Evolutionary conservation across 305 asterid species (phyloP), one percentile per base, ranked within the genome.

Genomic region (Coffea humblotiana): DNA sequence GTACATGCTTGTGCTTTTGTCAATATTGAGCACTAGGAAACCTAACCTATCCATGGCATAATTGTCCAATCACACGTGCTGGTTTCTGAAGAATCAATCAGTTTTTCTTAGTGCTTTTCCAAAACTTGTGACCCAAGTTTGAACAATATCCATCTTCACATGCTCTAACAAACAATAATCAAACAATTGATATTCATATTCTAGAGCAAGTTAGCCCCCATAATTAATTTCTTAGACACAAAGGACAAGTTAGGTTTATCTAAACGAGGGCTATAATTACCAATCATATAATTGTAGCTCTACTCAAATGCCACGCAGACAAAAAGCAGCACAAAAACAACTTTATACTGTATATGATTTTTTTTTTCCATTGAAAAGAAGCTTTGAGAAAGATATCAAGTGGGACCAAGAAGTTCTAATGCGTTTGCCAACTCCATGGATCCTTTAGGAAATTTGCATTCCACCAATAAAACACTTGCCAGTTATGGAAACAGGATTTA

Each of bases 1-100:
- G 67, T 54, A 7, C 19, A 71, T 79, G 68, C 76, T 83, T 77
- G 78, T 76, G 72, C 82, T 69, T 80, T 79, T 49, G 78, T 76
- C 84, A 77, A 79, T 32, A 47, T 68, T 72, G 70, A 71, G 73
- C 75, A 77, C 69, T 72, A 67, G 16, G 25, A 47, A 25, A 29
- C 45, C 47, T 67, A 72, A 27, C 43, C 67, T 10, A 0, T 13
- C 23, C 35, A 65, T 67, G 71, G 68, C 60, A 83, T 70, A 73
- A 80, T 83, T 80, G 68, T 40, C 65, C 25, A 40, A 74, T 73
- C 75, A 80, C 86, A 88, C 74, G 72, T 83, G 87, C n/a, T 75
- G 85, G 85, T 61, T 72, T 6, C 60, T 8, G 16, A 74, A 6
- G 45, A 74, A 65, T 10, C 85, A 83, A 11, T 78, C 74, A 73